Evolutionary conservation across 129 eudicot species (phyloP).

Genomic region (Deinandra increscens): DNA sequence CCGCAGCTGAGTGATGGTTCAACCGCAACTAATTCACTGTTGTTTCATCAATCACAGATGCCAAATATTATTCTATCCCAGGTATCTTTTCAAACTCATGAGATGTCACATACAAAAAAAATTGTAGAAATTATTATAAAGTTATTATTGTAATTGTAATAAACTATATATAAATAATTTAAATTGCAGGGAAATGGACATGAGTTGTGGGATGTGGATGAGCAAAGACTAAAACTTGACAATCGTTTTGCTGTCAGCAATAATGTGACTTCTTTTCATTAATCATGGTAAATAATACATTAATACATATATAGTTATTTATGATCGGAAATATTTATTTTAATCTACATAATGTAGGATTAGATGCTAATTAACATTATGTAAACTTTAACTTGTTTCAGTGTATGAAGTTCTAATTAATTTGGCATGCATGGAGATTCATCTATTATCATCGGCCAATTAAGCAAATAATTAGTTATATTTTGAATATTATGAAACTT

Average conservation of each 20-base stretch:
- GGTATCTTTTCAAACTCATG: slow-evolving; percentile 40
- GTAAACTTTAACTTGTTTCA: slow-evolving; percentile 13
- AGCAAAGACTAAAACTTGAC: slow-evolving; percentile 57
- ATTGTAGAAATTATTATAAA: neutral
- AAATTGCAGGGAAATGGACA: slow-evolving; percentile 67
- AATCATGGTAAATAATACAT: slow-evolving; percentile 29
- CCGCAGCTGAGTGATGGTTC: slow-evolving; percentile 45
- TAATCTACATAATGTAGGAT: slow-evolving; percentile 3
- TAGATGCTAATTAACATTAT: neutral
- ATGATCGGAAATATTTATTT: neutral
- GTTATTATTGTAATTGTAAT: neutral
- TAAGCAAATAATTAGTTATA: slow-evolving; percentile 8
- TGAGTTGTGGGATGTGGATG: slow-evolving; percentile 65
- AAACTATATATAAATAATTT: neutral
- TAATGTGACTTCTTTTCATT: slow-evolving; percentile 65
- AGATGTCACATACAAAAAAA: slow-evolving; percentile 20
- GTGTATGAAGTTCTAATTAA: slow-evolving; percentile 24
- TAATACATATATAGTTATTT: neutral
- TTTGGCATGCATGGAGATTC: slow-evolving; percentile 22
- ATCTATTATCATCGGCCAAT: slow-evolving; percentile 8
- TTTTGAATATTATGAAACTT: slow-evolving; percentile 16
- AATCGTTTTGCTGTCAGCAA: slow-evolving; percentile 54
- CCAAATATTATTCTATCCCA: slow-evolving; percentile 47
- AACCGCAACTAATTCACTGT: slow-evolving; percentile 35
- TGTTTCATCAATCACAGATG: slow-evolving; percentile 53